These are phyloP conservation scores for Babesia ovis DNA, from an alignment of 169 alveolate genomes.

Conservation along the genomic window DNA sequence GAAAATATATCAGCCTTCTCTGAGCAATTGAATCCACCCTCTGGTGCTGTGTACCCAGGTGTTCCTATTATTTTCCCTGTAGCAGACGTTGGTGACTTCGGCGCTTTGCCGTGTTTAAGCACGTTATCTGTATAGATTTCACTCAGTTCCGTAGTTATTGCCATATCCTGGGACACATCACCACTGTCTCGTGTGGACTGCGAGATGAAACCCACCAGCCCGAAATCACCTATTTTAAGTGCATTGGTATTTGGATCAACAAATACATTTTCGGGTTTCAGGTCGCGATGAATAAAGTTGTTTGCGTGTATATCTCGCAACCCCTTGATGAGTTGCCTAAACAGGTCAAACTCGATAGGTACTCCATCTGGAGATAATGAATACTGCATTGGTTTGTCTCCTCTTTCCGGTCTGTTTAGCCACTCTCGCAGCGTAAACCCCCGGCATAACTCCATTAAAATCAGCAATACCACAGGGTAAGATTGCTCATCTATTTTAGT, in stretches of 20 bases:
- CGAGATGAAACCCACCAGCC: constrained; percentile 83
- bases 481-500: constrained; percentile 12
- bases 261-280: constrained; percentile 89
- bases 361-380: constrained; percentile 56
- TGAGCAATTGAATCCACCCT: constrained; percentile 88
- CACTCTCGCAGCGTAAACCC: constrained; percentile 87
- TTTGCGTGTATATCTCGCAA: constrained; percentile 83
- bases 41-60: constrained; percentile 90
- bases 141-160: neutral
- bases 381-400: constrained; percentile 68
- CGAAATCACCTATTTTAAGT: constrained; percentile 89
- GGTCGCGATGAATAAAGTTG: constrained; percentile 88
- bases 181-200: constrained; percentile 67
- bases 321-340: constrained; percentile 86
- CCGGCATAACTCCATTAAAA: constrained; percentile 87
- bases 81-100: constrained; percentile 70
- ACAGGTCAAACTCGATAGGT: constrained; percentile 78
- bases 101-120: neutral
- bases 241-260: constrained; percentile 80
- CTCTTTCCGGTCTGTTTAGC: constrained; percentile 76
- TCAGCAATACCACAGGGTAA: constrained; percentile 76
- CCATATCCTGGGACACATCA: constrained; percentile 7
- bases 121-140: neutral
- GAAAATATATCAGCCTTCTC: constrained; percentile 89
- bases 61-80: constrained; percentile 89